Evolutionary conservation across 441 rosid species (phyloP), one percentile per base, ranked within the genome.

Genomic region (Lepidium campestre): DNA sequence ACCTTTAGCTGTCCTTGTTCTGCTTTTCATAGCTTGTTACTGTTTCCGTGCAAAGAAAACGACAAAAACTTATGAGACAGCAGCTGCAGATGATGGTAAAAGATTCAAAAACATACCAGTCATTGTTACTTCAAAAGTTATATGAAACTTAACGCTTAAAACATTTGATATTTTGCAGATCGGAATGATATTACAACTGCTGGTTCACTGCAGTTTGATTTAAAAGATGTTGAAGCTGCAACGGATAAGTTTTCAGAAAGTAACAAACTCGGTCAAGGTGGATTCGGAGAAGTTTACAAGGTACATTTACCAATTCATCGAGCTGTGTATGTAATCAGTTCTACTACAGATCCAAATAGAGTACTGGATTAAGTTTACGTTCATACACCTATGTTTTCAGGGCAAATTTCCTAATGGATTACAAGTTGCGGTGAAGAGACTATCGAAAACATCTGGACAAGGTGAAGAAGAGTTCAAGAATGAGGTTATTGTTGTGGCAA

Each of bases 181-280:
- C 2, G 46, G 1, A 17, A 35, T 17, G 57, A 48, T 36, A 35
- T 62, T 35, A 48, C 57, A 4, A 22, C 57, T 14, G 67, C 67
- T n/a, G 67, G 57, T 47, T 62, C 47, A 14, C 46, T 62, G 10
- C 47, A 15, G 17, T 62, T 48, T 48, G 47, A 62, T 48, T 62
- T 62, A n/a, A 62, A 32, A 12, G 57, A 22, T 2, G 17, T 62
- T 4, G 67, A 62, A 29, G 57, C 48, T 10, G 68, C 57, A 4
- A 63, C 68, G 0, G 29, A 39, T 39, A 52, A 65, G 7, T 52
- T 65, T 41, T 65, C 52, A 0, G 32, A 40, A 9, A 29, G 11
- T 49, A 81, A 82, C 12, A 45, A 45, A 45, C 7, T 42, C 0
- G 47, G 47, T 8, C 49, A 45, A 45, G 49, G 49, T 18, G 49